Evolutionary conservation across 345 rosid genomes (phyloP), one percentile per base, ranked within the genome.

Genomic region (Syzygium grande): DNA sequence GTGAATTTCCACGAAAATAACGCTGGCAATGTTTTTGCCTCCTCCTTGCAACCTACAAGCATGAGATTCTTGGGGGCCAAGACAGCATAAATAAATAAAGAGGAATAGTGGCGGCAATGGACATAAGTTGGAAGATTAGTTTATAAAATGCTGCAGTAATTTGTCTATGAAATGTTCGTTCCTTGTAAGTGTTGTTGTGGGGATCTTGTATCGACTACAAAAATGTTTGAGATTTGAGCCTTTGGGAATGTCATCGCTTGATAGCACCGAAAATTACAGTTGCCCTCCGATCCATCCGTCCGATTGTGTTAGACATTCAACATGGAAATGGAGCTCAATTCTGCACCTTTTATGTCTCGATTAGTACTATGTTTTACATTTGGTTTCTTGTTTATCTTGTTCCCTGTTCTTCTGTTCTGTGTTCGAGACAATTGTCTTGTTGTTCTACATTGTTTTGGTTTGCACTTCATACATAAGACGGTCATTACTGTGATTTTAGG

Each of bases 351-450:
- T 13, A 11, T 4, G 65, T 59, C 65, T 2, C 30, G 11, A 58
- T 5, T 25, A 2, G 3, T 11, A 11, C 1, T 4, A 0, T 5
- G 5, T 25, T 58, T 25, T 12, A 58, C 25, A 25, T 58, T 0
- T 25, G 0, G 0, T 11, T 11, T 59, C 6, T 59, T 27, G 0
- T 53, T 53, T 16, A 53, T 53, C 22, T 0, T 2, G 1, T 53
- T 53, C 3, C 56, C 7, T 5, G 1, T 59, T 1, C 7, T 59
- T 0, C 6, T 0, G 0, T 59, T 58, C 2, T 25, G 0, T 11
- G 15, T 25, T 0, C 25, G 13, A 56, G 13, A 0, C 11, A 23
- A 23, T 4, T 22, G 0, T 23, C 25, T 56, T 56, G n/a, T 56
- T 56, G 11, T 56, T 51, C 52, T 9, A 51, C 52, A 51, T 11